Conservation (phyloP, 2,329 filamentous ascomycete genomes). For the Alternaria arbusti region DNA sequence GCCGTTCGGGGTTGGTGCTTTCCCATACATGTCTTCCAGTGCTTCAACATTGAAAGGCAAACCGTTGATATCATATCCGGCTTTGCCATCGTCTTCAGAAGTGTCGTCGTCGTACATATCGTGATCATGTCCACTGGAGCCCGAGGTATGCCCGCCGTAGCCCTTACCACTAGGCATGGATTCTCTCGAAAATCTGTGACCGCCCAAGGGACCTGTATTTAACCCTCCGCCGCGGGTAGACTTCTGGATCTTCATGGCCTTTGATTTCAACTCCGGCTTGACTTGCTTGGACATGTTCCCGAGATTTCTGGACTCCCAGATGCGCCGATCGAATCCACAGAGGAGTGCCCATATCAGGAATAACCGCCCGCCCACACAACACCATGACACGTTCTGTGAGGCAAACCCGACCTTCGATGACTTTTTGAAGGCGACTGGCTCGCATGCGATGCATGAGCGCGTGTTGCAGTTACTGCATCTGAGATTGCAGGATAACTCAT, state of each 20-base stretch:
- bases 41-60: neutral
- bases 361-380: slow-evolving; percentile 42
- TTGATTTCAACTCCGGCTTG: neutral
- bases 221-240: neutral
- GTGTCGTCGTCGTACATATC: neutral
- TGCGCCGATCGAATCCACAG: slow-evolving; percentile 45
- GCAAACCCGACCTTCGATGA: slow-evolving; percentile 1
- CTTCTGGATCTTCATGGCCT: neutral
- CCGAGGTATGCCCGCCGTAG: slow-evolving; percentile 10
- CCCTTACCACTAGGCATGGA: slow-evolving; percentile 18
- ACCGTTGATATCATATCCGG: neutral
- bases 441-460: slow-evolving; percentile 26
- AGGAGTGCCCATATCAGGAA: slow-evolving; percentile 48
- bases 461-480: slow-evolving; percentile 25
- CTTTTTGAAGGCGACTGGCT: slow-evolving; percentile 1
- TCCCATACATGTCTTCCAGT: neutral
- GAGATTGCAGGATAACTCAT: slow-evolving; percentile 15
- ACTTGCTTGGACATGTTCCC: neutral
- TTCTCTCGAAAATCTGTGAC: neutral
- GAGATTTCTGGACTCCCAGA: slow-evolving; percentile 7
- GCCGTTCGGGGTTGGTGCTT: neutral
- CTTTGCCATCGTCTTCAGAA: neutral
- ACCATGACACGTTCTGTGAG: slow-evolving; percentile 35
- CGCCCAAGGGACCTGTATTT: slow-evolving; percentile 6
- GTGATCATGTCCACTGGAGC: slow-evolving; percentile 9